Evolutionary conservation across 2,329 filamentous ascomycete species (phyloP).

Genomic region (Neoascochyta sp.): DNA sequence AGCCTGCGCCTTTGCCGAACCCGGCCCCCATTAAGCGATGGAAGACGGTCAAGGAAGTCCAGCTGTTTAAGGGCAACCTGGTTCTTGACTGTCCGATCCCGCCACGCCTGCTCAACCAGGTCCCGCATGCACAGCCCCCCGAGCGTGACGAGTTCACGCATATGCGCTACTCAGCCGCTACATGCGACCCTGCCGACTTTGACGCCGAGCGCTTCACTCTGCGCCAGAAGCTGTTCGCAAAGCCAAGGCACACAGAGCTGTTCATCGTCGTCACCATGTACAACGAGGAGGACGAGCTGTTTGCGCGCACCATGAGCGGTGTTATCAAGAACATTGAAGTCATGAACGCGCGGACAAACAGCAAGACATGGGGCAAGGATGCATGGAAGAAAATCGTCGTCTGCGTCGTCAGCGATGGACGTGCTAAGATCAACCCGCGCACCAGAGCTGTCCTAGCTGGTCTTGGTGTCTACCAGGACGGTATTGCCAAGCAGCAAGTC

Average conservation of each 20-base stretch:
- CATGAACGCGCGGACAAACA: conserved; percentile 90
- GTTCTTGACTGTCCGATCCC: conserved; percentile 96
- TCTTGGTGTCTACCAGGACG: conserved; percentile 96
- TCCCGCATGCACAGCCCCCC: conserved; percentile 72
- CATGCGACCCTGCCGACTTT: conserved; percentile 87
- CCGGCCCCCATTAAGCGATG: conserved; percentile 72
- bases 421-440: conserved; percentile 91
- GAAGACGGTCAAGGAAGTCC: conserved; percentile 99
- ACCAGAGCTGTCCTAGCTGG: conserved; percentile 86
- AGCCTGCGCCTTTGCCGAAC: conserved; percentile 48
- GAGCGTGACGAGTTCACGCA: conserved; percentile 85
- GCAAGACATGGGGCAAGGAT: conserved; percentile 97
- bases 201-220: conserved; percentile 86
- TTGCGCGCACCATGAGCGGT: conserved; percentile 91
- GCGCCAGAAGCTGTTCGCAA: conserved; percentile 86
- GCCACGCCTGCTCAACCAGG: conserved; percentile 78
- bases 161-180: conserved; percentile 91
- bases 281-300: conserved; percentile 95
- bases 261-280: conserved; percentile 99
- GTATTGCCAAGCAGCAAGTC: conserved; percentile 97
- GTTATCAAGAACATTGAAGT: conserved; percentile 99
- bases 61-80: conserved; percentile 92
- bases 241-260: conserved; percentile 85
- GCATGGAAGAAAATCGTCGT: conserved; percentile 99
- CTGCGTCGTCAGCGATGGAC: conserved; percentile 93